phyloP scores from a whole-genome alignment of 2,329 filamentous ascomycete species.

The Aspergillus nomiae region DNA sequence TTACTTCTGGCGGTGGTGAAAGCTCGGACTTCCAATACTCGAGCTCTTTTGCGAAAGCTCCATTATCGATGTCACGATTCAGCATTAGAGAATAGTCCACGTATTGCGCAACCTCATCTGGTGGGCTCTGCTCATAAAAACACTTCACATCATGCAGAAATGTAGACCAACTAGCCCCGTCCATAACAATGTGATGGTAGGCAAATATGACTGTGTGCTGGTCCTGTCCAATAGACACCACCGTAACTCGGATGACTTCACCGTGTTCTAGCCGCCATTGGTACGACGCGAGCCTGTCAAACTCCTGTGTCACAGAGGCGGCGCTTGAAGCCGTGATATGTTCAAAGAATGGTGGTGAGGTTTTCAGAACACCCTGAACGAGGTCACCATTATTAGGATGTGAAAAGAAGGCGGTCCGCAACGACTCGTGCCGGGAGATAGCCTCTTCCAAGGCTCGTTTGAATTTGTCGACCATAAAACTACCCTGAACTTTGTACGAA shows the following conservation, averaged over 20 bases:
- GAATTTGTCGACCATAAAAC: background rate
- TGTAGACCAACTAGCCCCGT: background rate
- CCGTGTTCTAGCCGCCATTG: background rate
- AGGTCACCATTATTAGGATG: background rate
- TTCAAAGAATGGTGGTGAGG: background rate
- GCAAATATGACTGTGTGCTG: background rate
- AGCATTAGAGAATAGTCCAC: slow-evolving; percentile 2
- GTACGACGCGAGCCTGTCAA: background rate
- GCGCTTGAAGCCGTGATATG: background rate
- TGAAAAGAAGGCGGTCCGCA: slow-evolving; percentile 6
- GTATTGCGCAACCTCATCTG: slow-evolving; percentile 1
- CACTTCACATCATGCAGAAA: background rate
- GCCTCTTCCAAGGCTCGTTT: background rate
- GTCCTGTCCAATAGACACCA: background rate
- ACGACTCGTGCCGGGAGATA: background rate
- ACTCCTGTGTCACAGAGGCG: background rate
- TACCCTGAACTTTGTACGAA: background rate
- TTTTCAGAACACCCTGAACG: background rate
- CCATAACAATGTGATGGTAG: background rate
- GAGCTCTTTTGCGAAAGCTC: background rate
- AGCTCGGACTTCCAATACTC: slow-evolving; percentile 7
- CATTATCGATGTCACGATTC: background rate
- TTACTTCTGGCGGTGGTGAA: background rate
- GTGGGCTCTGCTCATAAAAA: background rate
- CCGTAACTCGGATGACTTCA: background rate